These are phyloP conservation scores for Carex scoparia DNA, from an alignment of 176 grass and related monocot species.

Conservation along the genomic window DNA sequence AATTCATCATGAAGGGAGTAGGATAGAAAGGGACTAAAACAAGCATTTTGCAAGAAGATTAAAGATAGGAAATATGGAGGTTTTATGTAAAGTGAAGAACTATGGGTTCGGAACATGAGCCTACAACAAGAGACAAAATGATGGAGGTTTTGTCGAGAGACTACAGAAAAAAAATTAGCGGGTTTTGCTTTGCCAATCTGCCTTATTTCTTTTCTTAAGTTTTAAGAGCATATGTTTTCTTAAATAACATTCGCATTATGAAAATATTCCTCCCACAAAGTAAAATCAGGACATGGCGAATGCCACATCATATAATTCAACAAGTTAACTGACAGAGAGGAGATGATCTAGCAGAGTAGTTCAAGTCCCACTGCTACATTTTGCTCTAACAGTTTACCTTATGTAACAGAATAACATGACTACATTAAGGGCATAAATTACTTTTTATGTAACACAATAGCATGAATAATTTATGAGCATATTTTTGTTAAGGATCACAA, in stretches of 20 bases:
- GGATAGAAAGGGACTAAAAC: not conserved
- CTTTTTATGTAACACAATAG: not conserved
- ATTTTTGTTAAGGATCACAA: not conserved
- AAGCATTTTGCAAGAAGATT: not conserved
- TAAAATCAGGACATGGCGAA: not conserved
- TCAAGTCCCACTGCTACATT: not conserved
- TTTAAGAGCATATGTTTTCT: not conserved
- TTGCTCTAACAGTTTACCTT: not conserved
- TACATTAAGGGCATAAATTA: not conserved
- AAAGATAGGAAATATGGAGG: not conserved
- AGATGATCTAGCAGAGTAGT: not conserved
- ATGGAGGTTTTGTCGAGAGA: not conserved
- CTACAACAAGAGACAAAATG: not conserved
- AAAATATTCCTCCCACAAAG: not conserved
- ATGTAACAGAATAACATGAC: not conserved
- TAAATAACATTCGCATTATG: not conserved
- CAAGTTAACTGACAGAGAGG: not conserved
- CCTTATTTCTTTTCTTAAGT: not conserved
- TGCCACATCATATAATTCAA: not conserved
- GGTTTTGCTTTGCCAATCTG: not conserved
- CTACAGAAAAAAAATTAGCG: not conserved
- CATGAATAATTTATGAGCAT: not conserved
- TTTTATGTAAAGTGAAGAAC: not conserved
- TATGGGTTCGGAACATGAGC: not conserved
- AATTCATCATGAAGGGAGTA: not conserved